Percentiles rank a stretch among this genome's conserved stretches.
These are phyloP conservation scores for Alternaria gaisen DNA, from an alignment of 2,329 filamentous ascomycete species.

Conservation along the genomic window DNA sequence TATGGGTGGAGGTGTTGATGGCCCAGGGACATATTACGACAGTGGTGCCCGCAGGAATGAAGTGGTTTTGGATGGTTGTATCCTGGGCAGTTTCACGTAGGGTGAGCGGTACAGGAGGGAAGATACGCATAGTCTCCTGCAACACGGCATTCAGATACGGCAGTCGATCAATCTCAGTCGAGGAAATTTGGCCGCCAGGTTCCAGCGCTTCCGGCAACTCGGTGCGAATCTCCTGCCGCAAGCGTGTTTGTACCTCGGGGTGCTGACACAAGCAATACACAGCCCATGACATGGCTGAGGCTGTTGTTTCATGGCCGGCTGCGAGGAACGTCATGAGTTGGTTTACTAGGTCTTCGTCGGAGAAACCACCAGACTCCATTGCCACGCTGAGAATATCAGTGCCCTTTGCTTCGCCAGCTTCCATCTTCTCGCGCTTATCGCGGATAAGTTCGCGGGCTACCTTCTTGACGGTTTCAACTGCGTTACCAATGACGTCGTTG, in stretches of 20 bases:
- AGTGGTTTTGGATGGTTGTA: conserved; percentile 70
- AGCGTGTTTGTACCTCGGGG: conserved; percentile 57
- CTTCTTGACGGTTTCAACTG: conserved; percentile 58
- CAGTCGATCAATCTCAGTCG: conserved; percentile 72
- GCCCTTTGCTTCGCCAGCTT: conserved; percentile 57
- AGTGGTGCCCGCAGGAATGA: conserved; percentile 74
- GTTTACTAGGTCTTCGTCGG: conserved; percentile 81
- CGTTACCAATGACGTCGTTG: conserved; percentile 61
- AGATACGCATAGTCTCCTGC: conserved; percentile 78
- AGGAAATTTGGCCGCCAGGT: conserved; percentile 56
- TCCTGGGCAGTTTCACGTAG: conserved; percentile 71
- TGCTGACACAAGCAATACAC: conserved; percentile 62
- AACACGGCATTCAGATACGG: conserved; percentile 80
- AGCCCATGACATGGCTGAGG: conserved; percentile 63
- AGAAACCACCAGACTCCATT: conserved; percentile 77
- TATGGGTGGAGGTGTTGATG: conserved; percentile 71
- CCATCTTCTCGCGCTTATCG: conserved; percentile 70
- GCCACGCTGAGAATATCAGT: conserved; percentile 84
- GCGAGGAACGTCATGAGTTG: conserved; percentile 92
- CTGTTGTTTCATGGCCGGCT: conserved; percentile 69
- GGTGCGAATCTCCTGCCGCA: conserved; percentile 61
- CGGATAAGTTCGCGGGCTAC: conserved; percentile 74
- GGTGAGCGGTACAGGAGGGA: conserved; percentile 75
- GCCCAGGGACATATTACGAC: conserved; percentile 72
- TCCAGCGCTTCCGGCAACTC: conserved; percentile 56